Base-by-base conservation (phyloP, 768 basidiomycete genomes). In the Dacryopinax primogenitus region DNA sequence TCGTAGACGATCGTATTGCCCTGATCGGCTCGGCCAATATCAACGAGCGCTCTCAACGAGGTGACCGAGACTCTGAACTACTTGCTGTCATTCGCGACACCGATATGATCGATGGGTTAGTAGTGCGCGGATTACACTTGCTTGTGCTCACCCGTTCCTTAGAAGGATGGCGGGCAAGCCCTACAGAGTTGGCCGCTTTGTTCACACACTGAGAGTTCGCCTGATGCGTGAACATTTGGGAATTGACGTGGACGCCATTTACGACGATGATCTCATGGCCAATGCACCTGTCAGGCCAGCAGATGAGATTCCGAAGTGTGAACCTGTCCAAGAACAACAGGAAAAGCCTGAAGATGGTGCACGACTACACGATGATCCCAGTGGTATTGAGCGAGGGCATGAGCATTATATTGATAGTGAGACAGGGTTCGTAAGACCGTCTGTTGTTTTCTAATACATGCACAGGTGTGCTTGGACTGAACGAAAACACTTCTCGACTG, bases 21-120 rank as follows among this genome's bases (percentile, higher is more conserved):
- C 92, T 96, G 72, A 96, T 96, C 68, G 92, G 92, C 16, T 93
- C 92, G 64, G 95, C 95, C 18, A 98, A 96, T 74, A 92, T 99
- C 78, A 98, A 99, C 72, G 96, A 99, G 73, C 85, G 96, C 36
- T 95, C 92, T 15, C 90, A 91, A 72, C 82, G 92, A 32, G 96
- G 96, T 26, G 95, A 99, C 73, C 86, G 96, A 32, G 96, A 99
- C 74, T 98, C 95, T 1, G 96, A 99, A 73, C 74, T 98, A 34
- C 92, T 92, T 1, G 86, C 90, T 36, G 85, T 99, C 47, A 90
- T 98, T 63, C 81, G 92, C 67, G 96, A 99, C 71, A 98, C 95
- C 1, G 95, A 99, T 71, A 88, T 99, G 89, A 88, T 98, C 63
- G 86, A 95, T 66, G 83, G 91, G 90, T 88, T 44, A 18, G 16